Base-by-base conservation (phyloP, 2,329 filamentous ascomycete genomes). In the Pseudocercospora crystallina region DNA sequence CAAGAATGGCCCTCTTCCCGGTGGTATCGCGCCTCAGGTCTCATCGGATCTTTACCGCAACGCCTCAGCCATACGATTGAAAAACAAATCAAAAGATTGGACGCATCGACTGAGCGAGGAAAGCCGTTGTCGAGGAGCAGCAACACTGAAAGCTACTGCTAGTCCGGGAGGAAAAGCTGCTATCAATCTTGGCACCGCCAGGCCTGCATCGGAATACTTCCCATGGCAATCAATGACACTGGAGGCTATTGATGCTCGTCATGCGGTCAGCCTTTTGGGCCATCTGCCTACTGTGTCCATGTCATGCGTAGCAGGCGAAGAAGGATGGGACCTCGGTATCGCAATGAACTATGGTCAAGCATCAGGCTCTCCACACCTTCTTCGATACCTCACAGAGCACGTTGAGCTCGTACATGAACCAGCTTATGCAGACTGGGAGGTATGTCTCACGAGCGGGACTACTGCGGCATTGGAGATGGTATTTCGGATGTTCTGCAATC, bases 391-490 rank as follows among this genome's bases (percentile, higher is more conserved):
- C 20, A 64, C 61, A 4, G 63, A 65, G 47, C 63, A 66, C 43
- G 51, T 62, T 1, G 56, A 62, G 32, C 40, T 66, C 5, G 54
- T 68, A 12, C 64, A 69, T 30, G 41, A 65, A 13, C 66, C 66
- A 8, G 63, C 60, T 3, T 68, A 69, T 43, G 39, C 50, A 8
- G 65, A 69, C 36, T 69, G 66, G 65, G 58, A 62, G 26, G 52
- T 51, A 14, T 58, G 53, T 37, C 38, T 69, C 32, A 68, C 65
- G 0, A 59, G 60, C 47, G 66, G 66, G 0, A 64, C 55, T 2
- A 67, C 65, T 2, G 63, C 63, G n/a, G 66, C 65, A 3, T 46
- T 68, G 10, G 65, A 69, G 7, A 60, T 65, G 1, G 55, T 58
- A 2, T 51, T 68, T 3, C 65, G 63, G 2, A 63, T 65, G 42